Conservation (phyloP, 164 flowering plant species). For the Dillenia turbinata region DNA sequence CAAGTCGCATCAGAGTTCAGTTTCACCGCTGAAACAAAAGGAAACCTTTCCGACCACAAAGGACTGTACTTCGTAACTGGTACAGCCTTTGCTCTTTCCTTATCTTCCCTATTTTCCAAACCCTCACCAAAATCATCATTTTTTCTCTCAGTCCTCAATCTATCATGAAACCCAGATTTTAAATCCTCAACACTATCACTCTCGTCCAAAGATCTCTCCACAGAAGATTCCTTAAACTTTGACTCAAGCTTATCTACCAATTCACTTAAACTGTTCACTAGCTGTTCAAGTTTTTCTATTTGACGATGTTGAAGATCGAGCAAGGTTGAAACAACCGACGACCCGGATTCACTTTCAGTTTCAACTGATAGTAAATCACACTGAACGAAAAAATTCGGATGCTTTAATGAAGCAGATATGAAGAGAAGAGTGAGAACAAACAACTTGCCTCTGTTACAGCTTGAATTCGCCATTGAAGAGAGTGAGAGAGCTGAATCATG, state of each 20-base stretch:
- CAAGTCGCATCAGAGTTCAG: constrained; percentile 69
- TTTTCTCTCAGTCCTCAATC: constrained; percentile 1
- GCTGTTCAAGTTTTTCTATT: constrained; percentile 53
- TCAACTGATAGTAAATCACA: constrained; percentile 12
- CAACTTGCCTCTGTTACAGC: constrained; percentile 33
- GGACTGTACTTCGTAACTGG: constrained; percentile 76
- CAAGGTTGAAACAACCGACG: constrained; percentile 7
- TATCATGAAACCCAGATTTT: neutral
- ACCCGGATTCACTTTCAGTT: constrained; percentile 9
- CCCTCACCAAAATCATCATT: constrained; percentile 4
- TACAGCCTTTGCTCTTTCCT: constrained; percentile 25
- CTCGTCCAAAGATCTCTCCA: constrained; percentile 11
- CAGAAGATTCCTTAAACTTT: constrained; percentile 22
- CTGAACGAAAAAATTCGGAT: constrained; percentile 9
- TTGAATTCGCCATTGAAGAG: constrained; percentile 31
- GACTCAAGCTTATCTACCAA: constrained; percentile 58
- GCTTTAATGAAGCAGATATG: constrained; percentile 10
- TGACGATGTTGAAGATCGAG: constrained; percentile 39
- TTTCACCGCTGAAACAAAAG: constrained; percentile 82
- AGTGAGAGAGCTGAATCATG: neutral
- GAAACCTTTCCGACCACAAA: constrained; percentile 89
- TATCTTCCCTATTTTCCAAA: constrained; percentile 14
- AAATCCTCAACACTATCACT: constrained; percentile 4
- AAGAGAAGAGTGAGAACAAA: constrained; percentile 31
- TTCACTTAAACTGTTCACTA: constrained; percentile 59